Base-by-base conservation (phyloP, 2,329 filamentous ascomycete species). In the Aspergillus sp. region DNA sequence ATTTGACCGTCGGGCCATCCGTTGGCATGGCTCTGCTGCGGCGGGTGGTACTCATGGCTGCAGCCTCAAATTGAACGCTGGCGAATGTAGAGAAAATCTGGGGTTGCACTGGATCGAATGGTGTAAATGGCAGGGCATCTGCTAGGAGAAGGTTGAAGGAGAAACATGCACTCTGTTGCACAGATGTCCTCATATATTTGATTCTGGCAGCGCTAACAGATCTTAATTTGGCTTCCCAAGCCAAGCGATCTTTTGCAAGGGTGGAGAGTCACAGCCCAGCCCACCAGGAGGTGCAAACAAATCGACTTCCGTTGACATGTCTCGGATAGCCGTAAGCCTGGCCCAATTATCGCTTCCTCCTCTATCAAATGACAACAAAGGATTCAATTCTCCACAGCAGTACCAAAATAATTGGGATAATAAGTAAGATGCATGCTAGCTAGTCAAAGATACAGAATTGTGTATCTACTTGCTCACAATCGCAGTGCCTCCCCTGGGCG, bases 1-100 rank as follows among this genome's bases (percentile, higher is more conserved):
- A 82, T 45, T 79, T 80, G 36, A 77, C 76, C 18, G 78, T 83
- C 52, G 80, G 77, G 54, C 73, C 78, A 61, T 85, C 82, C 6
- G 76, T 80, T 29, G 80, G 75, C 75, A 81, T 72, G 9, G 75
- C 75, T 57, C 78, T 79, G 58, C 68, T 73, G 57, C 77, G 75
- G 60, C 77, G 73, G 29, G 74, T 68, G 55, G 63, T 68, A n/a
- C 71, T 67, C 73, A 75, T 75, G 46, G 50, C 55, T 49, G 32
- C 26, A 32, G 39, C n/a, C 16, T 14, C 5, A 16, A 29, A 7
- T 29, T 29, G n/a, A 1, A 51, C 18, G 6, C 18, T 9, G 18
- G 32, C 2, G 7, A 26, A 39, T 6, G 20, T 47, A 42, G 12
- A 29, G 20, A 9, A 24, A n/a, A 42, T 9, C 14, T 6, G 16